A percentile compares a stretch with the other conserved stretches of the same genome.
These are phyloP conservation scores for Triangularia setosa DNA, from an alignment of 2,329 filamentous ascomycete species.

Conservation along the genomic window DNA sequence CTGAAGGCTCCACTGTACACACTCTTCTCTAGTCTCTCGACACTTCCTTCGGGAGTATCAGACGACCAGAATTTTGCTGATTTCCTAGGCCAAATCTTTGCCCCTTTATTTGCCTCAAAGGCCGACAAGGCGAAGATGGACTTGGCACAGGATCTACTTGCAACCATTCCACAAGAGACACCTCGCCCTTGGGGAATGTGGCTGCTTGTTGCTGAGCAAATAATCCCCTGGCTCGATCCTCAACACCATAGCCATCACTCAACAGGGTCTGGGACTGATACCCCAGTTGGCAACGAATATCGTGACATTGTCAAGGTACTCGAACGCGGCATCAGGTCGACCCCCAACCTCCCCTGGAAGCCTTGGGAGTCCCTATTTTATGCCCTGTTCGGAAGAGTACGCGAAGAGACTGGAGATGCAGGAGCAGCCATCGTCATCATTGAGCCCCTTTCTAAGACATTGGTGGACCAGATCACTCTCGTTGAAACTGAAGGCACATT, in stretches of 20 bases:
- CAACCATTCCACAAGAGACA: slow-evolving; percentile 43
- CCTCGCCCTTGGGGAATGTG: slow-evolving; percentile 48
- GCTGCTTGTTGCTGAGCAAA: slow-evolving; percentile 46
- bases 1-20: slow-evolving; percentile 61
- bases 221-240: slow-evolving; percentile 42
- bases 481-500: slow-evolving; percentile 21
- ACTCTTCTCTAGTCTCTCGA: slow-evolving; percentile 58
- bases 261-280: slow-evolving; percentile 38
- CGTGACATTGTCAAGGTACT: slow-evolving; percentile 66
- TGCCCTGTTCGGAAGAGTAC: slow-evolving; percentile 52
- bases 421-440: slow-evolving; percentile 63
- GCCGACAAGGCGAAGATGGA: slow-evolving; percentile 41
- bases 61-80: slow-evolving; percentile 45
- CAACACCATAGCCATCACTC: slow-evolving; percentile 36
- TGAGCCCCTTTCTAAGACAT: slow-evolving; percentile 62
- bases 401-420: slow-evolving; percentile 62
- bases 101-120: slow-evolving; percentile 56
- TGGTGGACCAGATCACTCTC: slow-evolving; percentile 38
- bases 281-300: slow-evolving; percentile 63
- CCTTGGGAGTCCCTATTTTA: slow-evolving; percentile 55
- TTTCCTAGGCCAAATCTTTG: slow-evolving; percentile 50
- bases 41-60: slow-evolving; percentile 42
- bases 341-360: slow-evolving; percentile 44
- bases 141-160: slow-evolving; percentile 49
- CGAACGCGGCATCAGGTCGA: slow-evolving; percentile 52